Evolutionary conservation across 768 basidiomycete genomes (phyloP).

Genomic region (Thelephora aurantiotincta): DNA sequence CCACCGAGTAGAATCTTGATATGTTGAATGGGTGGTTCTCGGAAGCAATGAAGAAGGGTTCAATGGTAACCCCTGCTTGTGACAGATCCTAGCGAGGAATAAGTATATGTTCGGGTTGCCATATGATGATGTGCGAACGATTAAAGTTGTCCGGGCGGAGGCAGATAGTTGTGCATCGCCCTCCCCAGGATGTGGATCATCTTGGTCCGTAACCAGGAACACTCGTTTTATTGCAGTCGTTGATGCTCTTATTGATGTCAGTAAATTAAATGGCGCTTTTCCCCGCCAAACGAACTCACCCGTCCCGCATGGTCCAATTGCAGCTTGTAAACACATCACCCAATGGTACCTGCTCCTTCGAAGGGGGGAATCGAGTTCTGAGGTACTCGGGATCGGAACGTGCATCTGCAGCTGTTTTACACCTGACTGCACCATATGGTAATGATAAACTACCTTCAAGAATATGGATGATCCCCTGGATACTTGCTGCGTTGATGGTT

Average conservation of each 20-base stretch:
- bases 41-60: constrained; percentile 82
- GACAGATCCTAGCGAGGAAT: constrained; percentile 48
- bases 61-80: constrained; percentile 65
- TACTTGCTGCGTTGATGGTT: constrained; percentile 66
- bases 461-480: constrained; percentile 65
- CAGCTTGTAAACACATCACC: constrained; percentile 87
- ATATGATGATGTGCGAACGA: constrained; percentile 27
- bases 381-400: constrained; percentile 49
- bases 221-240: constrained; percentile 88
- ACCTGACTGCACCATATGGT: neutral
- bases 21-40: constrained; percentile 54
- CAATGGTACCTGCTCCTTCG: constrained; percentile 49
- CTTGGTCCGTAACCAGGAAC: constrained; percentile 87
- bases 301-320: constrained; percentile 79
- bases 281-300: constrained; percentile 34
- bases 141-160: constrained; percentile 58
- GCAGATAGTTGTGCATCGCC: constrained; percentile 46
- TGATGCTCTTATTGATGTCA: constrained; percentile 37
- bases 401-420: constrained; percentile 29
- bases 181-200: constrained; percentile 49
- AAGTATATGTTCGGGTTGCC: neutral
- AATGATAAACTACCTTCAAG: constrained; percentile 47
- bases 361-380: constrained; percentile 47
- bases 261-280: neutral
- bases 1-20: constrained; percentile 66